A percentile compares a stretch with the other conserved stretches of the same genome.
Evolutionary conservation across 2,329 filamentous ascomycete genomes (phyloP).

Genomic region (Aspergillus amoenus): DNA sequence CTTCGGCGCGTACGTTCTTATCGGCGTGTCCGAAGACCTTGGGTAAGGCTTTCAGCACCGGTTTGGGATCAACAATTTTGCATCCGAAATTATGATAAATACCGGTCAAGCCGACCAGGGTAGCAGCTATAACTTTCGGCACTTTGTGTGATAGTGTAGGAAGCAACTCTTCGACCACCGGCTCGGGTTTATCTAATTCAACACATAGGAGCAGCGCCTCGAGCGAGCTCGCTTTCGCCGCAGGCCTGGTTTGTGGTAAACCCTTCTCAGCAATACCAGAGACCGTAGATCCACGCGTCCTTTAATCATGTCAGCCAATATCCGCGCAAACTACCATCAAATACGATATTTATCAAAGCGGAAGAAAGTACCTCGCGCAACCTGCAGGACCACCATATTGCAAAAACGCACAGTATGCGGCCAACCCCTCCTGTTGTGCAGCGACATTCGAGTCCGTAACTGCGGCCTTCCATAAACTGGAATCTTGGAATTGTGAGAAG

Average conservation of each 20-base stretch:
- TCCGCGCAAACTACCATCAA: background rate
- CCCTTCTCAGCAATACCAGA: slow-evolving; percentile 87
- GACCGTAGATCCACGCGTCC: slow-evolving; percentile 73
- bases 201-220: slow-evolving; percentile 87
- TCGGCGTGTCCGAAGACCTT: slow-evolving; percentile 95
- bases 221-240: slow-evolving; percentile 80
- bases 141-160: slow-evolving; percentile 82
- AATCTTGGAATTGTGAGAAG: slow-evolving; percentile 85
- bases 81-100: slow-evolving; percentile 95
- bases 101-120: slow-evolving; percentile 72
- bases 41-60: slow-evolving; percentile 80
- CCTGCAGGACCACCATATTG: slow-evolving; percentile 84
- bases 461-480: slow-evolving; percentile 85
- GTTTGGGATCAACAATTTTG: slow-evolving; percentile 90
- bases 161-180: slow-evolving; percentile 86
- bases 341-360: background rate
- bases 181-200: slow-evolving; percentile 81
- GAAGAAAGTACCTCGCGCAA: slow-evolving; percentile 60
- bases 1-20: slow-evolving; percentile 95
- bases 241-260: slow-evolving; percentile 79
- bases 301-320: slow-evolving; percentile 30
- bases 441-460: slow-evolving; percentile 95
- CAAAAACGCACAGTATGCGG: slow-evolving; percentile 84
- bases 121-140: slow-evolving; percentile 80
- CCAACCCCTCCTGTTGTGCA: slow-evolving; percentile 89